Percentiles rank a stretch among this genome's conserved stretches.
These are phyloP conservation scores for Colletotrichum musicola DNA, from an alignment of 2,329 filamentous ascomycete genomes.

Conservation along the genomic window DNA sequence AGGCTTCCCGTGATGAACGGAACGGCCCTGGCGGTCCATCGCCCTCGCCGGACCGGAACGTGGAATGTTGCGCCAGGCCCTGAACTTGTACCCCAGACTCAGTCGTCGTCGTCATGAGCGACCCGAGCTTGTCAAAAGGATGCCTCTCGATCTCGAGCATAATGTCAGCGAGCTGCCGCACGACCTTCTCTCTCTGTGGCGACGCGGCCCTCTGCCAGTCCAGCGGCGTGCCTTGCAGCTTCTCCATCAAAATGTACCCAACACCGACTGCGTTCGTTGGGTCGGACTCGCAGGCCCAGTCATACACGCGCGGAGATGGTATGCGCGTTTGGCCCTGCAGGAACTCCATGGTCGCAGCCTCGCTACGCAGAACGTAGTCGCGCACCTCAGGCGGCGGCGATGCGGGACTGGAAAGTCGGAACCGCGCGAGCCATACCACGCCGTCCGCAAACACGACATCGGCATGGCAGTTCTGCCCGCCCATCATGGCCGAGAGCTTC, in stretches of 20 bases:
- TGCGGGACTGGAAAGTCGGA: constrained; percentile 39
- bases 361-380: constrained; percentile 45
- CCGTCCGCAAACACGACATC: constrained; percentile 46
- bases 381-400: constrained; percentile 42
- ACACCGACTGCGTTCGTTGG: constrained; percentile 49
- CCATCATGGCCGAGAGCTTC: constrained; percentile 43
- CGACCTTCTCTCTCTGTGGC: constrained; percentile 46
- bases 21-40: neutral
- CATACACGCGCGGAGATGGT: constrained; percentile 17
- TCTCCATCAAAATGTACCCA: constrained; percentile 58
- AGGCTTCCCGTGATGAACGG: neutral
- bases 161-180: constrained; percentile 48
- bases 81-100: neutral
- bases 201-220: constrained; percentile 48
- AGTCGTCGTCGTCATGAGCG: constrained; percentile 21
- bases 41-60: neutral
- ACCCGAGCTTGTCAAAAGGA: constrained; percentile 43
- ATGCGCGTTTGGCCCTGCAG: constrained; percentile 36
- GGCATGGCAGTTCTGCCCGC: constrained; percentile 45
- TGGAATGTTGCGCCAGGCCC: neutral
- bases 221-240: constrained; percentile 50
- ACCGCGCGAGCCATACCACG: constrained; percentile 44
- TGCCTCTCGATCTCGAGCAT: constrained; percentile 49
- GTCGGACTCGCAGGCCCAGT: constrained; percentile 48
- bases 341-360: constrained; percentile 44